Evolutionary conservation across 2,329 filamentous ascomycete genomes (phyloP).

Genomic region (Fusarium sp.): DNA sequence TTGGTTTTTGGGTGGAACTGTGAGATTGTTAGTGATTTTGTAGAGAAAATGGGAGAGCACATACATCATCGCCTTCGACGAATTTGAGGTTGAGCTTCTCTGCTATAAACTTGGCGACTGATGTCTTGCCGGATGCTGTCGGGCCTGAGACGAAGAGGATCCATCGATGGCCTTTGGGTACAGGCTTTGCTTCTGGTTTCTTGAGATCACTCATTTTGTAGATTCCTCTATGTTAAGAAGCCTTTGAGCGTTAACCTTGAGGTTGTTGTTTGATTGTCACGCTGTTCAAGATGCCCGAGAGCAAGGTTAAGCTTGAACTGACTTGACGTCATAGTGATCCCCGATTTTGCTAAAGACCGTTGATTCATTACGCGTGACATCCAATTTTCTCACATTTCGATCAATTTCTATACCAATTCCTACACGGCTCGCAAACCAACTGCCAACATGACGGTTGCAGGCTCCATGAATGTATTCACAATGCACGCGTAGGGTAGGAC

Average conservation of each 20-base stretch:
- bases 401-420: background rate
- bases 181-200: background rate
- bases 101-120: conserved; percentile 17
- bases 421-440: accelerated
- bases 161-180: conserved; percentile 20
- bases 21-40: background rate
- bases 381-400: background rate
- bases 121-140: conserved; percentile 26
- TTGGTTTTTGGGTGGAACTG: conserved; percentile 28
- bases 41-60: accelerated
- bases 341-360: background rate
- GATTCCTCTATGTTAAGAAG: accelerated
- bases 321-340: conserved; percentile 20
- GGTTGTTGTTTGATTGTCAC: accelerated
- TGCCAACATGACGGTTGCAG: too few species aligned
- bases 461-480: accelerated
- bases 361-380: background rate
- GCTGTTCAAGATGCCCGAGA: background rate
- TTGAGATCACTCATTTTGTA: background rate
- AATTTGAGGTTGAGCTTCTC: conserved; percentile 26
- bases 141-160: conserved; percentile 30
- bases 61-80: conserved; percentile 22
- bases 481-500: background rate
- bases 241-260: accelerated
- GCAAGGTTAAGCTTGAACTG: background rate